These are phyloP conservation scores for Yamadazyma epiphylla DNA, from an alignment of 1,139 yeast species.

Conservation along the genomic window DNA sequence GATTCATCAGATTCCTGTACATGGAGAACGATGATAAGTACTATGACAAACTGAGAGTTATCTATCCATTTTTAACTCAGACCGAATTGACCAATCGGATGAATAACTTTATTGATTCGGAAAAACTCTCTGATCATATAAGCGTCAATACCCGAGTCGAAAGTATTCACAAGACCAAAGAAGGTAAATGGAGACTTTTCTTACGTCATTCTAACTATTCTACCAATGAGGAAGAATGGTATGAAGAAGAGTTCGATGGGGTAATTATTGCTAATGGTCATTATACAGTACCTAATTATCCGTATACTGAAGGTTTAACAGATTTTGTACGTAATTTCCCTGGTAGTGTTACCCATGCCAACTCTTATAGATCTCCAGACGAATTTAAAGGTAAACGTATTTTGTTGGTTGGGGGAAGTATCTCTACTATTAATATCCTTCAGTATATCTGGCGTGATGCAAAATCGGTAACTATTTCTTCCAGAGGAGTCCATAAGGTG, in stretches of 20 bases:
- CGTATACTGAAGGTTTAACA: constrained; percentile 47
- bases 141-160: constrained; percentile 40
- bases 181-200: constrained; percentile 44
- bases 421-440: constrained; percentile 48
- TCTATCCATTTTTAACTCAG: constrained; percentile 40
- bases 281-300: constrained; percentile 48
- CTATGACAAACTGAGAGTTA: constrained; percentile 18
- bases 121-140: constrained; percentile 27
- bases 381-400: constrained; percentile 41
- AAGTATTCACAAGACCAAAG: constrained; percentile 23
- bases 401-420: constrained; percentile 48
- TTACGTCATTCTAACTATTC: constrained; percentile 21
- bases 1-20: constrained; percentile 42
- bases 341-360: constrained; percentile 53
- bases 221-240: constrained; percentile 30
- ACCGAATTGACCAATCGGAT: constrained; percentile 32
- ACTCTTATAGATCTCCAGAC: constrained; percentile 50
- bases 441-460: constrained; percentile 47
- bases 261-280: constrained; percentile 54
- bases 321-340: constrained; percentile 47
- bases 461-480: constrained; percentile 32
- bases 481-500: constrained; percentile 27
- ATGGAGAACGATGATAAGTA: constrained; percentile 26
- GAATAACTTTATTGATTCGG: constrained; percentile 23
- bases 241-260: constrained; percentile 42